These are phyloP conservation scores for Penicillium glabrum DNA, from an alignment of 2,329 filamentous ascomycete genomes.

Conservation along the genomic window DNA sequence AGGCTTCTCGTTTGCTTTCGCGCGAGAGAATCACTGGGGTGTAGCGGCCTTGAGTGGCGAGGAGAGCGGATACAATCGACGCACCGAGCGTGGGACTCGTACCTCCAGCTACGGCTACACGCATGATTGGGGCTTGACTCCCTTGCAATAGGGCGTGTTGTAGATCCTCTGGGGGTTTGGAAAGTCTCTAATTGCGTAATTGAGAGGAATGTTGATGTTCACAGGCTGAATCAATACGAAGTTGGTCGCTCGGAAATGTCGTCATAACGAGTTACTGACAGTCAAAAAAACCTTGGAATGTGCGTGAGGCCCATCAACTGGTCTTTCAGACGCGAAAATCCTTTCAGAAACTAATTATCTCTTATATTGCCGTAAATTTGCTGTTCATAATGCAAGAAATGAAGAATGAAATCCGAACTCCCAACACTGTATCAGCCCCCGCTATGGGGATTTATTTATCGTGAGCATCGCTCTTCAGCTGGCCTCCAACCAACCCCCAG, in stretches of 20 bases:
- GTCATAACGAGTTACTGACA: background rate
- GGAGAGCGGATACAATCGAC: background rate
- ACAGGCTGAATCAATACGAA: background rate
- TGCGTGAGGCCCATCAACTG: no score
- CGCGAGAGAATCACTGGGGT: background rate
- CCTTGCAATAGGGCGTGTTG: background rate
- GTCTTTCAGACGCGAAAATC: no score
- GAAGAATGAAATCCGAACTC: no score
- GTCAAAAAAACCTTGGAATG: no score
- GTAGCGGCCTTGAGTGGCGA: background rate
- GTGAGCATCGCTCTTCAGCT: constrained; percentile 62
- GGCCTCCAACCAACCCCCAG: constrained; percentile 67
- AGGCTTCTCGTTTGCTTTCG: background rate
- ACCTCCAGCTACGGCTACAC: background rate
- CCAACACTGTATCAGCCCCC: no score
- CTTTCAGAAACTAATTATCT: no score
- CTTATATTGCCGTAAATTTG: no score
- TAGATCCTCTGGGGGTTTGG: background rate
- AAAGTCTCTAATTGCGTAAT: background rate
- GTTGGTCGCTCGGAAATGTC: background rate
- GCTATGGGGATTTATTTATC: background rate
- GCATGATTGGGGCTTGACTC: background rate
- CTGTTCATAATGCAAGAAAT: no score
- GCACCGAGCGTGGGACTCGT: background rate
- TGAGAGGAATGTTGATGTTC: background rate